Conservation (phyloP, 2,329 filamentous ascomycete genomes). For the Aphanoascus verrucosus region DNA sequence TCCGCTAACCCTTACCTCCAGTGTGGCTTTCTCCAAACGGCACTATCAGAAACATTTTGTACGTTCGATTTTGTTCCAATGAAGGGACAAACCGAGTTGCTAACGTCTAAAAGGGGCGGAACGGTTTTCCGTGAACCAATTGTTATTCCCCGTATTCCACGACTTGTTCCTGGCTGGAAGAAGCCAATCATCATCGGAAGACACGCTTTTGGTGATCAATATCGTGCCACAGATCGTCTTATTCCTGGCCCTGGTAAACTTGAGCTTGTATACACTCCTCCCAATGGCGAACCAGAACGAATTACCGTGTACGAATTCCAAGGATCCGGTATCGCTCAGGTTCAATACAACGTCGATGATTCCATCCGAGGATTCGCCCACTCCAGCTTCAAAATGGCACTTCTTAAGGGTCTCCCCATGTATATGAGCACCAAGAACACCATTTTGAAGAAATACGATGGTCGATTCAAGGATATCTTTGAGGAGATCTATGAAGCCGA, state of each 20-base stretch:
- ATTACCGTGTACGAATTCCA: slow-evolving; percentile 88
- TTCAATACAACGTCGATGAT: slow-evolving; percentile 97
- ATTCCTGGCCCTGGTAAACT: slow-evolving; percentile 75
- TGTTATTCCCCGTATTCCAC: slow-evolving; percentile 84
- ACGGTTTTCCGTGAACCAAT: slow-evolving; percentile 99
- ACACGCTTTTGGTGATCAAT: slow-evolving; percentile 97
- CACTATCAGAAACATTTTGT: slow-evolving; percentile 59
- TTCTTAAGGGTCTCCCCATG: slow-evolving; percentile 77
- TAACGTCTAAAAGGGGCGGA: slow-evolving; percentile 51
- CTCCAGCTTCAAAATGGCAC: slow-evolving; percentile 88
- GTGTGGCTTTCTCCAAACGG: slow-evolving; percentile 99
- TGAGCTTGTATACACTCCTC: slow-evolving; percentile 87
- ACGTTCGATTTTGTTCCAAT: slow-evolving; percentile 19
- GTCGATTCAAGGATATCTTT: slow-evolving; percentile 99
- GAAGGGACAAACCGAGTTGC: slow-evolving; percentile 12
- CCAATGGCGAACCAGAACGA: slow-evolving; percentile 58
- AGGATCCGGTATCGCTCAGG: slow-evolving; percentile 76
- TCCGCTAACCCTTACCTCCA: slow-evolving; percentile 26
- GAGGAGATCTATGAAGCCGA: slow-evolving; percentile 83
- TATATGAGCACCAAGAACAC: slow-evolving; percentile 99
- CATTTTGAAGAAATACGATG: slow-evolving; percentile 97
- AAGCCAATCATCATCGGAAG: slow-evolving; percentile 98
- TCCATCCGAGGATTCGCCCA: slow-evolving; percentile 92
- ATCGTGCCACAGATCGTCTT: slow-evolving; percentile 88
- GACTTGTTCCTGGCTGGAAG: slow-evolving; percentile 93